Conservation (phyloP, 164 flowering plant species). For the Aristolochia contorta region DNA sequence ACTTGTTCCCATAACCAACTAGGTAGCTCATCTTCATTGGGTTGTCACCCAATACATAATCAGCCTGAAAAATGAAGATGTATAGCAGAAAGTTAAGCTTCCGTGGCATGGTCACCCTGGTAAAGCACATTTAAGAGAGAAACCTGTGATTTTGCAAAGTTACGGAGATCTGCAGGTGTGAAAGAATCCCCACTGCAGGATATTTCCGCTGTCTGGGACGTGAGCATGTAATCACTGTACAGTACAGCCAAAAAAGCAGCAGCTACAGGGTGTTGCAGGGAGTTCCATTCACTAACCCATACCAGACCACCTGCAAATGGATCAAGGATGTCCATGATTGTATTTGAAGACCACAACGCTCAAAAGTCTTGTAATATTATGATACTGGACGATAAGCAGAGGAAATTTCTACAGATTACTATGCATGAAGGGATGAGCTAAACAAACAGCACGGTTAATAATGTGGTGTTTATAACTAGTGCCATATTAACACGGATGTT, state of each 20-base stretch:
- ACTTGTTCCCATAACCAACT: constrained; percentile 80
- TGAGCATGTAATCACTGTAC: constrained; percentile 92
- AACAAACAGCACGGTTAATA: too few species aligned
- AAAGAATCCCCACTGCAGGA: constrained; percentile 43
- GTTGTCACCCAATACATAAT: constrained; percentile 83
- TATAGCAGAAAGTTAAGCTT: too few species aligned
- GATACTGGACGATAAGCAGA: neutral
- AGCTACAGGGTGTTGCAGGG: constrained; percentile 91
- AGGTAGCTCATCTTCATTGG: constrained; percentile 77
- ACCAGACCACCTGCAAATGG: constrained; percentile 65
- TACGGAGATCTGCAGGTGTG: constrained; percentile 63
- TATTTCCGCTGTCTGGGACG: constrained; percentile 43
- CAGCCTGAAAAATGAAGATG: constrained; percentile 38
- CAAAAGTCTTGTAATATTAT: constrained; percentile 11
- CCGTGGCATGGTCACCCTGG: neutral
- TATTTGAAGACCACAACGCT: too few species aligned
- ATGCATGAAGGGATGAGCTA: too few species aligned
- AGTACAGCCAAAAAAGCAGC: constrained; percentile 79
- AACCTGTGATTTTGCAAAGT: constrained; percentile 90
- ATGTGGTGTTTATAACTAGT: too few species aligned
- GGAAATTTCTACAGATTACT: neutral
- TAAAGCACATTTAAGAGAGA: neutral
- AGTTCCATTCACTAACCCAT: constrained; percentile 84
- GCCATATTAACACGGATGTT: too few species aligned
- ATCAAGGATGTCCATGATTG: neutral